Evolutionary conservation across 208 protist genomes (phyloP), one percentile per base, ranked within the genome.

Genomic region (Ichthyophonus hoferi): DNA sequence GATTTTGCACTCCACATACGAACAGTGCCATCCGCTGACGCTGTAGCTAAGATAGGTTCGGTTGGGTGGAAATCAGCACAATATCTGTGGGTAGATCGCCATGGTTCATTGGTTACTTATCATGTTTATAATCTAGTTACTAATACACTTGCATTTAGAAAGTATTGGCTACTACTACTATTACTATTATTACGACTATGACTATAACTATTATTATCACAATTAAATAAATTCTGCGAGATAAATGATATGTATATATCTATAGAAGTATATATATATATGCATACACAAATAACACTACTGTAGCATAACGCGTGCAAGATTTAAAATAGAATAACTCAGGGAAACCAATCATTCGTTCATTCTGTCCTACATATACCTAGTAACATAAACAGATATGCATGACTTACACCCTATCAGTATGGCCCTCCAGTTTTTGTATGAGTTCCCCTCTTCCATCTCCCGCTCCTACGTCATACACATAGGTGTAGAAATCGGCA

Each of bases 1-100:
- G 87, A 1, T n/a, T n/a, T 85, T 3, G 87, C 77, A 14, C 34
- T 89, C 90, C 90, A 91, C 2, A 91, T 81, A 1, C 67, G 87
- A 3, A 91, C 41, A 0, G 89, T 90, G 3, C 38, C 12, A 1
- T 91, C 89, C 1, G 42, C 89, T 2, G 89, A 91, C 42, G 67
- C 35, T 34, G 89, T 89, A 3, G 86, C 81, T 1, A 89, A 40
- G 31, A 87, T 84, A 3, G 83, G 85, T 2, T 89, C 86, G 2
- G 24, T 43, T 12, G 88, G 86, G 79, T 89, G 88, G 42, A 90
- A 89, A 34, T 42, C 40, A 1, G 37, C 88, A 40, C 34, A n/a
- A 58, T 85, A 85, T 43, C 81, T 85, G 0, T 67, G 50, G n/a
- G n/a, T n/a, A n/a, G n/a, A n/a, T n/a, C n/a, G n/a, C n/a, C n/a